Evolutionary conservation across 306 rosid genomes (phyloP), one percentile per base, ranked within the genome.

Genomic region (Echinosophora koreensis): DNA sequence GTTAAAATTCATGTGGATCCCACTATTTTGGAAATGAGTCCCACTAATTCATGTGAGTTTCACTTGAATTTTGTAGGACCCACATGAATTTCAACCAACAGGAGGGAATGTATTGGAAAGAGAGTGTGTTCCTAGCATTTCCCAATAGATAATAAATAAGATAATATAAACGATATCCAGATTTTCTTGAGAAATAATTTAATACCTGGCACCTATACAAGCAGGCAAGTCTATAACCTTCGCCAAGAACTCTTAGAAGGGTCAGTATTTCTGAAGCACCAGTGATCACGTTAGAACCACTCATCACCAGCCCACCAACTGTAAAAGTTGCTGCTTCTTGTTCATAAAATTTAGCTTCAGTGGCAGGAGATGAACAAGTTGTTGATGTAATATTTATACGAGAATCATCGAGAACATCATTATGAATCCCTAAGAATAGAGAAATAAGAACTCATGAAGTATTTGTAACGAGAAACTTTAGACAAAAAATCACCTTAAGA

Each of bases 201-300:
- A 83, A 81, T 88, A 96, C 99, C 99, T 96, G 96, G 84, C 97
- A 96, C 76, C 84, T 86, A 82, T 89, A 91, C 77, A 90, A 42
- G 89, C 96, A 91, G 59, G 98, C 86, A 84, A 93, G 98, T 74
- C 99, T 88, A 82, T 81, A 93, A 72, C 94, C 98, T 67, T 96
- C 98, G 62, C 99, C 99, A 41, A 96, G 86, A 66, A 80, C 82
- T 91, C 93, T 90, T 81, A 96, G 71, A 82, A 96, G 96, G 78
- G 88, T 65, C 84, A 96, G 80, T 81, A 91, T 81, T 86, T 93
- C 98, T 63, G 93, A 85, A 61, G 90, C 79, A 38, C 98, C 96
- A 44, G 83, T 77, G 39, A 81, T 57, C 69, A 87, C 82, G 89
- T 82, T 84, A 62, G 96, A 88, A 70, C 83, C 80, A 76, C 87